A percentile compares a stretch with the other conserved stretches of the same genome.
Conservation (phyloP, 1,284 basidiomycete genomes). For the Rhodotorula sp. region DNA sequence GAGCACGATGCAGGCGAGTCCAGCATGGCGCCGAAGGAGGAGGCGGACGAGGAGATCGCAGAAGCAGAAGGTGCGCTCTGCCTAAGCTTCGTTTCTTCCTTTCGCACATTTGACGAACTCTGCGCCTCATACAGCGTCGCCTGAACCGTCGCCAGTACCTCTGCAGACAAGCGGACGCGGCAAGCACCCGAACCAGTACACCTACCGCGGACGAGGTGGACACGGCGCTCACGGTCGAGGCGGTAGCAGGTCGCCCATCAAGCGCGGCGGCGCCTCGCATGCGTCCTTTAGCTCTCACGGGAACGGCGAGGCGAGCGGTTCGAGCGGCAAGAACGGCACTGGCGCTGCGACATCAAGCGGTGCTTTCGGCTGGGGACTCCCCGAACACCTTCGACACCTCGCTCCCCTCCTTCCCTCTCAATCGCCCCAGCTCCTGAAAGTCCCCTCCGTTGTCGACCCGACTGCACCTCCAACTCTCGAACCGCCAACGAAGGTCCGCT, state of each 20-base stretch:
- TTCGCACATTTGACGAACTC: background rate
- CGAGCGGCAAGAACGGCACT: slow-evolving; percentile 57
- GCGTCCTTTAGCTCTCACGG: background rate
- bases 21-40: background rate
- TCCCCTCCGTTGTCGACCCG: slow-evolving; percentile 52
- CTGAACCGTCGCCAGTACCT: background rate
- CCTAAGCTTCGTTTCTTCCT: background rate
- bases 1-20: background rate
- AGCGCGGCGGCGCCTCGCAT: slow-evolving; percentile 33
- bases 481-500: slow-evolving; percentile 86
- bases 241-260: slow-evolving; percentile 36
- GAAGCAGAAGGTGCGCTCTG: slow-evolving; percentile 1
- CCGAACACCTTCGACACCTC: slow-evolving; percentile 88
- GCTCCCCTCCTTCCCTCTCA: slow-evolving; percentile 76
- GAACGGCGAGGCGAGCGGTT: background rate
- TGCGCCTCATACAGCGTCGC: background rate
- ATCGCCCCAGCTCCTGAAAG: slow-evolving; percentile 69
- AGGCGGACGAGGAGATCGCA: slow-evolving; percentile 2
- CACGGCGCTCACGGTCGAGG: slow-evolving; percentile 1
- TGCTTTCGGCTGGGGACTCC: slow-evolving; percentile 76
- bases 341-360: slow-evolving; percentile 51
- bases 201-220: slow-evolving; percentile 51
- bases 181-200: slow-evolving; percentile 59
- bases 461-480: slow-evolving; percentile 57
- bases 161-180: slow-evolving; percentile 30